phyloP scores from a whole-genome alignment of 2,329 filamentous ascomycete species.

The Phialocephala sp. region DNA sequence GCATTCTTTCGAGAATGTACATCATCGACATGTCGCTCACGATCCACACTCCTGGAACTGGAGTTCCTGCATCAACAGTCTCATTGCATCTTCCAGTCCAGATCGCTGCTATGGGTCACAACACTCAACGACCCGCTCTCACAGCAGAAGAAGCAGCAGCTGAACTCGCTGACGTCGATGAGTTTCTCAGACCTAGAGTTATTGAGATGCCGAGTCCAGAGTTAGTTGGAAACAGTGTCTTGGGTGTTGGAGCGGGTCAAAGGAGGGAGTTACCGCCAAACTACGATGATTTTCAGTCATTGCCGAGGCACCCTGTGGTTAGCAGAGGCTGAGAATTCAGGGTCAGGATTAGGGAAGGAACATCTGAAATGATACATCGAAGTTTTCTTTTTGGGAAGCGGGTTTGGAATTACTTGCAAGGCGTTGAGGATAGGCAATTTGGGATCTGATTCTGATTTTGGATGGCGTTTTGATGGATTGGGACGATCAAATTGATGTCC shows the following conservation, averaged over 20 bases:
- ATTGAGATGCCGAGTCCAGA: conserved; percentile 38
- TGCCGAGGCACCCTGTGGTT: conserved; percentile 17
- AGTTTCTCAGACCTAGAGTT: conserved; percentile 38
- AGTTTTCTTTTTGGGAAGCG: not conserved
- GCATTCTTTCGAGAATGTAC: conserved; percentile 69
- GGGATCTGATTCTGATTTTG: not conserved
- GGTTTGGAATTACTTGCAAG: conserved; percentile 1
- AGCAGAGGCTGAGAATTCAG: conserved; percentile 19
- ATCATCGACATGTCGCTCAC: conserved; percentile 63
- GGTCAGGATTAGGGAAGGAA: not conserved
- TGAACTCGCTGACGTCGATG: conserved; percentile 38
- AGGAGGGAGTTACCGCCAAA: conserved; percentile 36
- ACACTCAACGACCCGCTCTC: conserved; percentile 31
- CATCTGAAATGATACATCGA: not conserved
- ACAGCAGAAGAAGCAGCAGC: conserved; percentile 29
- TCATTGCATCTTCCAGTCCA: conserved; percentile 40
- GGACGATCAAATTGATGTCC: not conserved
- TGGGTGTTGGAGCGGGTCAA: conserved; percentile 16
- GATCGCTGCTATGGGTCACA: conserved; percentile 38
- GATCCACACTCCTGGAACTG: conserved; percentile 54
- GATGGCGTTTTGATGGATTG: conserved; percentile 7
- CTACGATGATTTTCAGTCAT: conserved; percentile 36
- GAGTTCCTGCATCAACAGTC: conserved; percentile 45
- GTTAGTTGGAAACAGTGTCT: conserved; percentile 37
- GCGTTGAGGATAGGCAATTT: conserved; percentile 2